phyloP scores from a whole-genome alignment of 2,329 filamentous ascomycete species.

The Onygena corvina region DNA sequence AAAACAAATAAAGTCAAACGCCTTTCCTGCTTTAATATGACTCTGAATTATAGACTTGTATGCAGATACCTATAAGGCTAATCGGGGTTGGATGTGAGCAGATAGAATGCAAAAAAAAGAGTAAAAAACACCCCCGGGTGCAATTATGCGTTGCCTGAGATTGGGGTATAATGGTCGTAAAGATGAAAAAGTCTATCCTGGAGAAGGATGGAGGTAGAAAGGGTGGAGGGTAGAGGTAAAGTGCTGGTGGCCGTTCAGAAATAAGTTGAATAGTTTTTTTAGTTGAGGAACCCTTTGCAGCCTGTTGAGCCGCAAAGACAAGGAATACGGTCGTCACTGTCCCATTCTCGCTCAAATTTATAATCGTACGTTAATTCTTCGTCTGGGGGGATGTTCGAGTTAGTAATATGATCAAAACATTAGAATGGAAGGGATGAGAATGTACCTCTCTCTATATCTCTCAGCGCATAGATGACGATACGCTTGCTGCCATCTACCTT shows the following conservation, averaged over 20 bases:
- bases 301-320: constrained; percentile 92
- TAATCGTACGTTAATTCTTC: constrained; percentile 99
- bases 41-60: neutral
- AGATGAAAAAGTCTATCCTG: neutral
- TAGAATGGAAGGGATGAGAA: neutral
- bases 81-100: neutral
- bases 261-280: neutral
- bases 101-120: neutral
- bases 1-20: neutral
- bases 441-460: constrained; percentile 84
- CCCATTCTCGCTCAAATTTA: constrained; percentile 97
- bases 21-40: constrained; percentile 1
- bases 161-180: neutral
- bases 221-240: neutral
- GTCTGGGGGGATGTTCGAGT: constrained; percentile 44
- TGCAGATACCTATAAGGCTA: neutral
- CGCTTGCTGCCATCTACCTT: constrained; percentile 95
- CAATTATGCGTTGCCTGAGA: neutral
- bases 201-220: neutral
- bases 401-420: constrained; percentile 16
- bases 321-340: constrained; percentile 86
- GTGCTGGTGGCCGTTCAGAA: neutral
- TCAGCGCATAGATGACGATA: constrained; percentile 95
- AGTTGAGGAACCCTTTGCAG: constrained; percentile 99
- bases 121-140: neutral